A percentile compares a stretch with the other conserved stretches of the same genome.
phyloP scores from a whole-genome alignment of 768 basidiomycete species.

The Boletus vinaceobasis region DNA sequence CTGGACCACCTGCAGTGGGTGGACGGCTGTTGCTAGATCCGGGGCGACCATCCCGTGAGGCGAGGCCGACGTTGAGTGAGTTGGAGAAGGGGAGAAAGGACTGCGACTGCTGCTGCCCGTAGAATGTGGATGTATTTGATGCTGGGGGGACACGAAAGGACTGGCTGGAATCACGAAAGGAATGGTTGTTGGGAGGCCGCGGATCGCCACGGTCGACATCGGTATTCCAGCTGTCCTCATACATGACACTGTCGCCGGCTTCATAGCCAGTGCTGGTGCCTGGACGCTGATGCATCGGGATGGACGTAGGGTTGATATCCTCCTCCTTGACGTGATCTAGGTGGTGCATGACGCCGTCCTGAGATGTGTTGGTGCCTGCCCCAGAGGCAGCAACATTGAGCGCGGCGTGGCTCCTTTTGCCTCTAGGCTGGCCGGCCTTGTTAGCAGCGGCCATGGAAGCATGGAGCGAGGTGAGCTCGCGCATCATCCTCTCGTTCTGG shows the following conservation, averaged over 20 bases:
- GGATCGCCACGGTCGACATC: conserved; percentile 38
- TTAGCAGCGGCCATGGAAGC: conserved; percentile 67
- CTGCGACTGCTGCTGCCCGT: conserved; percentile 48
- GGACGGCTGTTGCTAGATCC: conserved; percentile 51
- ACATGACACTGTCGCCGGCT: conserved; percentile 36
- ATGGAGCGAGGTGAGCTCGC: conserved; percentile 79
- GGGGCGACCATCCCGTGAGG: conserved; percentile 40
- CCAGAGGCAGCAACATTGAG: not conserved
- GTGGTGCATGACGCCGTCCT: conserved; percentile 17
- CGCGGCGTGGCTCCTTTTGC: conserved; percentile 36
- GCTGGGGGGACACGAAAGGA: conserved; percentile 70
- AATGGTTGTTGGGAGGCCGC: conserved; percentile 48
- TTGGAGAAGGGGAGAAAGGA: conserved; percentile 65
- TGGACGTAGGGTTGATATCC: conserved; percentile 28
- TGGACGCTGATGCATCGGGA: conserved; percentile 49
- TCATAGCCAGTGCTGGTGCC: conserved; percentile 78
- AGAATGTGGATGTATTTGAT: conserved; percentile 39
- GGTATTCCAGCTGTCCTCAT: conserved; percentile 34
- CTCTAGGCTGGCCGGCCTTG: conserved; percentile 37
- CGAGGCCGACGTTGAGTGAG: conserved; percentile 45
- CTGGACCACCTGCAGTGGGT: conserved; percentile 49
- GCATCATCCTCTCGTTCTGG: conserved; percentile 89
- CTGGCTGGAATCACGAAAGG: conserved; percentile 79
- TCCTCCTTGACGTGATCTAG: conserved; percentile 42
- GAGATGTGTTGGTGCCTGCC: conserved; percentile 5